A percentile compares a stretch with the other conserved stretches of the same genome.
phyloP scores from a whole-genome alignment of 352 stramenopile species.

The Globisporangium lucens region DNA sequence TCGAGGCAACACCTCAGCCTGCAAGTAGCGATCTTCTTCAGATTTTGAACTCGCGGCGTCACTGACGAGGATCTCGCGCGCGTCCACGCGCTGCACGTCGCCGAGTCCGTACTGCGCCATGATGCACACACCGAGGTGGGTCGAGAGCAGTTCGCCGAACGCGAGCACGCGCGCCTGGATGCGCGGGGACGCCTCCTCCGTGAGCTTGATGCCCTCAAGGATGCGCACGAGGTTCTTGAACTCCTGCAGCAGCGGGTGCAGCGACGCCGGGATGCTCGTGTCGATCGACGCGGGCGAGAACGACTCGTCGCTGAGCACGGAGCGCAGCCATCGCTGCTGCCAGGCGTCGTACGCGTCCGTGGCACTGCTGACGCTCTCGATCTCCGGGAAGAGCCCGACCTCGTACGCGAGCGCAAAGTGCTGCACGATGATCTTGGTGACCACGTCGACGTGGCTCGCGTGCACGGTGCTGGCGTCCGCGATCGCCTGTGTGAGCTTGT shows the following conservation, averaged over 20 bases:
- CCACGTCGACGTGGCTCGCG: conserved; percentile 40
- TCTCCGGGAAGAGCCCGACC: conserved; percentile 47
- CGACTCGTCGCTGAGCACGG: conserved; percentile 46
- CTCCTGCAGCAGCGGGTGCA: conserved; percentile 74
- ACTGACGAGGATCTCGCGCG: conserved; percentile 65
- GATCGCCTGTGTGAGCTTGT: conserved; percentile 73
- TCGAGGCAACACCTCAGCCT: conserved; percentile 66
- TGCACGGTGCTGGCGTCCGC: conserved; percentile 34
- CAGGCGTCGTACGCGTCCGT: conserved; percentile 50
- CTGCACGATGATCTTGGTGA: conserved; percentile 55
- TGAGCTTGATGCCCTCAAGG: conserved; percentile 83
- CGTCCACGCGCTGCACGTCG: conserved; percentile 69
- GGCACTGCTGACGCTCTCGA: conserved; percentile 27
- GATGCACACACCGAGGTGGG: conserved; percentile 74
- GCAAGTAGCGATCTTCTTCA: conserved; percentile 72
- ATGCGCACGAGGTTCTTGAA: conserved; percentile 82
- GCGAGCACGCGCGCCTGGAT: conserved; percentile 81
- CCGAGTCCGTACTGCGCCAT: conserved; percentile 56
- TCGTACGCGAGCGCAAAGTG: conserved; percentile 75
- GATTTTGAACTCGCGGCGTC: conserved; percentile 64
- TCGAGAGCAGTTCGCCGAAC: conserved; percentile 86
- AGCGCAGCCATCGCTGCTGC: conserved; percentile 62
- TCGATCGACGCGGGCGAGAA: conserved; percentile 48
- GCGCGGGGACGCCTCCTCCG: conserved; percentile 81
- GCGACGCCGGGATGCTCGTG: conserved; percentile 30